Conservation (phyloP, 257 asterid species). For the Solanum tarapatanum region DNA sequence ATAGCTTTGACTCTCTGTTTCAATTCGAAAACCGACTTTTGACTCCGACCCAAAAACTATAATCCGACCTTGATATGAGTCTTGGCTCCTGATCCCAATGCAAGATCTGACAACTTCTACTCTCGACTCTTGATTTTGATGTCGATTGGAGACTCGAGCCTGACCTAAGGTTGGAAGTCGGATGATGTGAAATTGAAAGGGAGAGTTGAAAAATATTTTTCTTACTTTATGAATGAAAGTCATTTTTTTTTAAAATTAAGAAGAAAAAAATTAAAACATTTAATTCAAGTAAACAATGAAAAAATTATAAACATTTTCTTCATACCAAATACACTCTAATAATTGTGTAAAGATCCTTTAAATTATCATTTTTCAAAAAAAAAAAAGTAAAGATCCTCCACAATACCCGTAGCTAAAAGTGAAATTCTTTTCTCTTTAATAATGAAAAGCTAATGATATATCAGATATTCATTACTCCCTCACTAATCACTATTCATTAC, state of each 20-base stretch:
- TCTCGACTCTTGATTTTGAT: neutral
- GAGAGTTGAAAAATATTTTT: neutral
- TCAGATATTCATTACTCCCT: neutral
- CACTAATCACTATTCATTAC: neutral
- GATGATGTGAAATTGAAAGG: neutral
- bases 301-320: neutral
- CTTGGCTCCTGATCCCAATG: neutral
- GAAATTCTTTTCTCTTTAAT: neutral
- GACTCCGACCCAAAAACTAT: fast-evolving
- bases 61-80: neutral
- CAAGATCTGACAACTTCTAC: neutral
- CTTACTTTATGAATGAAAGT: neutral
- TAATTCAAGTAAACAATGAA: neutral
- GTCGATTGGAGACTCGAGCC: neutral
- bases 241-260: no score
- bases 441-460: neutral
- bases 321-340: neutral
- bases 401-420: neutral
- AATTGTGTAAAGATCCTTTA: neutral
- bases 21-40: fast-evolving
- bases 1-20: neutral
- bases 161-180: neutral
- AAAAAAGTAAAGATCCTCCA: neutral
- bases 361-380: no score
- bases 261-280: no score